A percentile compares a stretch with the other conserved stretches of the same genome.
Conservation (phyloP, 2,329 filamentous ascomycete genomes). For the Pestalotiopsis fici region DNA sequence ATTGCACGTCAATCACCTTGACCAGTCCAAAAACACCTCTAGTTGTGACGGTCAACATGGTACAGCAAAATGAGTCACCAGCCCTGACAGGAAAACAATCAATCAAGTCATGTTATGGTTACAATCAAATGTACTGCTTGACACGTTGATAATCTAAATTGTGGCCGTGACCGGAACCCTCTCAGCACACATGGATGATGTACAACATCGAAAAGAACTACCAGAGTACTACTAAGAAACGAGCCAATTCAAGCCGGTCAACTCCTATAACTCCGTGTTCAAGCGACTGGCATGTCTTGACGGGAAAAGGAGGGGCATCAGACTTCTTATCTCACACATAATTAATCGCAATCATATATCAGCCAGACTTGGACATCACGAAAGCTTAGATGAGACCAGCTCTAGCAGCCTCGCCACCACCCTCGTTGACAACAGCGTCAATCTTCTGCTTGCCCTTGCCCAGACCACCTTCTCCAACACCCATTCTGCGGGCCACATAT, state of each 20-base stretch:
- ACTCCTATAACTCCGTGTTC: background rate
- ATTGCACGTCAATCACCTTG: no score
- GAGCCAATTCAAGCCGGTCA: background rate
- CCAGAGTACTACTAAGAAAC: background rate
- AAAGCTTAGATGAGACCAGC: conserved; percentile 51
- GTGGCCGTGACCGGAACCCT: background rate
- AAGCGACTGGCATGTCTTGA: background rate
- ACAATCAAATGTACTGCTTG: no score
- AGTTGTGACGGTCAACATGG: no score
- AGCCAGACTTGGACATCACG: background rate
- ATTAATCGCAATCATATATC: background rate
- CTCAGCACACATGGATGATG: background rate
- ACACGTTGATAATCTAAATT: no score
- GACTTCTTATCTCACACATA: background rate
- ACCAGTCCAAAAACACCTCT: no score
- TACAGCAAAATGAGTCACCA: no score
- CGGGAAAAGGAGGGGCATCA: background rate
- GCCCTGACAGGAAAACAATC: no score
- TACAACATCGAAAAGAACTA: background rate
- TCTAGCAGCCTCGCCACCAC: conserved; percentile 59
- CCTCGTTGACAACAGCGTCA: conserved; percentile 56
- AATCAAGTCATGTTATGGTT: no score
- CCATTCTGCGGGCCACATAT: conserved; percentile 94
- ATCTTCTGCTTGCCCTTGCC: conserved; percentile 63
- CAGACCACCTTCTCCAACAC: conserved; percentile 78